Evolutionary conservation across 345 rosid species (phyloP).

Genomic region (Euphorbia lathyris): DNA sequence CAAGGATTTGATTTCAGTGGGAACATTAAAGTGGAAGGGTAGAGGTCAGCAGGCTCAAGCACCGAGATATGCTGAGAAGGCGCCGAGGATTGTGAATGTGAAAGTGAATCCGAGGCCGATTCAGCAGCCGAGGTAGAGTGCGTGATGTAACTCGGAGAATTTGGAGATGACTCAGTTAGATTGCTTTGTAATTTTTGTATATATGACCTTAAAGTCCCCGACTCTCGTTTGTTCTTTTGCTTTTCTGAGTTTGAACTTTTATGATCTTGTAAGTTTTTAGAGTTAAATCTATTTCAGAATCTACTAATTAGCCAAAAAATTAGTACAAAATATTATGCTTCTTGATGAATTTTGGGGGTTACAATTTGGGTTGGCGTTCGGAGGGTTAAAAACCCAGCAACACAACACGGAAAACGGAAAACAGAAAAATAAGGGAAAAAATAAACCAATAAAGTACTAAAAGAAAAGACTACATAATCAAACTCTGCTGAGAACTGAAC

Average conservation of each 20-base stretch:
- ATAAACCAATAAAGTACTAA: no score
- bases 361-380: not conserved
- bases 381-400: no score
- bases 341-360: not conserved
- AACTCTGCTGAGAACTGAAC: no score
- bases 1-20: constrained; percentile 39
- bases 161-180: not conserved
- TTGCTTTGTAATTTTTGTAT: constrained; percentile 5
- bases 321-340: not conserved
- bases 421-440: no score
- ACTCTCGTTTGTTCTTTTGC: not conserved
- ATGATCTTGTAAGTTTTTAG: not conserved
- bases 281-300: constrained; percentile 5
- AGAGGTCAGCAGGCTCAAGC: constrained; percentile 19
- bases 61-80: constrained; percentile 42
- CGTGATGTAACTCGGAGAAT: not conserved
- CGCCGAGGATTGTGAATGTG: constrained; percentile 47
- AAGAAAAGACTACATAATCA: no score
- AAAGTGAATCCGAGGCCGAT: constrained; percentile 59
- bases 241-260: constrained; percentile 3
- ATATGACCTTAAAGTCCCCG: constrained; percentile 2
- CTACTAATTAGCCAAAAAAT: not conserved
- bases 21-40: constrained; percentile 39
- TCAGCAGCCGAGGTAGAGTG: constrained; percentile 55
- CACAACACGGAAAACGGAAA: no score